Percentiles rank a stretch among this genome's conserved stretches.
These are phyloP conservation scores for Trypethelium eluteriae DNA, from an alignment of 495 filamentous ascomycete genomes.

Conservation along the genomic window DNA sequence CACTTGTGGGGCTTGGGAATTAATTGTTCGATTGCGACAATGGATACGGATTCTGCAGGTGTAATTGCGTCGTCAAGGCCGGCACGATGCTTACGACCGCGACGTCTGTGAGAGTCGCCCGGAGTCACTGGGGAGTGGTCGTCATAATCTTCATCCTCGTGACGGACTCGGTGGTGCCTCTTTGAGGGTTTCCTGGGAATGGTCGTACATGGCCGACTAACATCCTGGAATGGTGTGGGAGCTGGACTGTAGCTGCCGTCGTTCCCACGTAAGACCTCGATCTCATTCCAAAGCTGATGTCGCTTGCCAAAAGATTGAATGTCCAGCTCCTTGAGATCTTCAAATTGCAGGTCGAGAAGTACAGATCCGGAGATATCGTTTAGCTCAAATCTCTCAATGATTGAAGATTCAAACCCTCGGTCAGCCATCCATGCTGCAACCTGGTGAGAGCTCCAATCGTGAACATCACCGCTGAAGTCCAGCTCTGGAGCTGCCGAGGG, in stretches of 20 bases:
- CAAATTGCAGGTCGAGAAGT: slow-evolving; percentile 75
- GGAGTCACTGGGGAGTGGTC: slow-evolving; percentile 32
- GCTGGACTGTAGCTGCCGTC: slow-evolving; percentile 39
- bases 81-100: slow-evolving; percentile 42
- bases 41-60: slow-evolving; percentile 76
- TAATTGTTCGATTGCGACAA: slow-evolving; percentile 84
- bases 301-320: slow-evolving; percentile 91
- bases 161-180: slow-evolving; percentile 6
- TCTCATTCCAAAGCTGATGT: slow-evolving; percentile 76
- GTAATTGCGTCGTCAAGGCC: slow-evolving; percentile 53
- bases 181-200: slow-evolving; percentile 14
- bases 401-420: slow-evolving; percentile 57
- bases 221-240: slow-evolving; percentile 37
- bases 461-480: slow-evolving; percentile 48
- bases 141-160: slow-evolving; percentile 25
- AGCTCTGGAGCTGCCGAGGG: slow-evolving; percentile 44
- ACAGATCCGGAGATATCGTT: slow-evolving; percentile 88
- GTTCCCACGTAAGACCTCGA: slow-evolving; percentile 56
- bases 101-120: slow-evolving; percentile 39
- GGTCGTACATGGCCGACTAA: slow-evolving; percentile 33
- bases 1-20: slow-evolving; percentile 79
- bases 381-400: slow-evolving; percentile 74
- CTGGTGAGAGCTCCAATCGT: slow-evolving; percentile 60
- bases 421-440: slow-evolving; percentile 76
- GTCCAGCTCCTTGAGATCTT: slow-evolving; percentile 88